These are phyloP conservation scores for Monsonia emarginata DNA, from an alignment of 441 rosid genomes.

Conservation along the genomic window DNA sequence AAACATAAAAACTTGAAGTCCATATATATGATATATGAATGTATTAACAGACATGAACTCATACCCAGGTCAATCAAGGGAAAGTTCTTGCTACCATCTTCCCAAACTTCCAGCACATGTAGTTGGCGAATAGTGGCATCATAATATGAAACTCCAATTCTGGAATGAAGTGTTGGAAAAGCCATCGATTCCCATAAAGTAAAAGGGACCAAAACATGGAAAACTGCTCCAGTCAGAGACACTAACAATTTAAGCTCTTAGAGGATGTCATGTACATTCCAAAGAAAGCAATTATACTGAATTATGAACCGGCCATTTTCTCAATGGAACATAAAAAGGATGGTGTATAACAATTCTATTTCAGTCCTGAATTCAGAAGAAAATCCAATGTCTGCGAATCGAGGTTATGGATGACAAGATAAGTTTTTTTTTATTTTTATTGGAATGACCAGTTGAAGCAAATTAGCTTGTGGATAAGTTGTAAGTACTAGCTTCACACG, in stretches of 20 bases:
- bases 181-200: background rate
- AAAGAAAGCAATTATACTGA: conserved; percentile 2
- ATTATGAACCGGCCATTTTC: background rate
- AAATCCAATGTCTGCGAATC: conserved; percentile 1
- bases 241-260: background rate
- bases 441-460: conserved; percentile 5
- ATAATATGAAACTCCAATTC: conserved; percentile 83
- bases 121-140: conserved; percentile 77
- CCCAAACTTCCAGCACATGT: conserved; percentile 86
- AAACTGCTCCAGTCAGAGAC: background rate
- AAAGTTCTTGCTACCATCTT: conserved; percentile 62
- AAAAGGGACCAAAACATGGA: background rate
- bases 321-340: background rate
- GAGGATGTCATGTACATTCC: background rate
- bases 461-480: background rate
- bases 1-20: conserved; percentile 7
- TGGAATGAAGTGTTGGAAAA: conserved; percentile 22
- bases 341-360: background rate
- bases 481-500: background rate
- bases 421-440: too few species aligned
- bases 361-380: background rate
- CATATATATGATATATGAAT: background rate
- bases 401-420: background rate
- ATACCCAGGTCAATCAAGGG: conserved; percentile 77
- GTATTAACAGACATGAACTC: conserved; percentile 3